Conservation (phyloP, 2,329 filamentous ascomycete species). For the Stylonectria norvegica region DNA sequence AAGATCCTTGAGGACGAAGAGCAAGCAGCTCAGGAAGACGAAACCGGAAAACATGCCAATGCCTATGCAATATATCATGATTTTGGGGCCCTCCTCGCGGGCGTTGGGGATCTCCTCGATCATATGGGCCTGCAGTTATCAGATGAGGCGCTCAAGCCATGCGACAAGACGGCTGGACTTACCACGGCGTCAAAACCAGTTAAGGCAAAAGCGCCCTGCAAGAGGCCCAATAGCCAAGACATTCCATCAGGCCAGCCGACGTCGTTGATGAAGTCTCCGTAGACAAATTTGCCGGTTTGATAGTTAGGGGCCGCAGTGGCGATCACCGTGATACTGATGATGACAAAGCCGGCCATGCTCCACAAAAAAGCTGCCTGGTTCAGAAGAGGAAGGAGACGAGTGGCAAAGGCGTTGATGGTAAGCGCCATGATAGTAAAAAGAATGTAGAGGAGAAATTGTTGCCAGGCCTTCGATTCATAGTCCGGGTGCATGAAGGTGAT, state of each 20-base stretch:
- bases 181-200: constrained; percentile 48
- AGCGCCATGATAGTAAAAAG: constrained; percentile 60
- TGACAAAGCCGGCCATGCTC: constrained; percentile 64
- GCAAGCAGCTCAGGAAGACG: constrained; percentile 58
- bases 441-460: constrained; percentile 71
- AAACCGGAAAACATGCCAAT: constrained; percentile 61
- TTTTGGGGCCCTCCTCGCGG: constrained; percentile 57
- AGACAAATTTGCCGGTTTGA: constrained; percentile 62
- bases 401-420: constrained; percentile 62
- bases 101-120: constrained; percentile 58
- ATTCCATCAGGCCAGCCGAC: constrained; percentile 68
- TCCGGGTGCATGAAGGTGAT: constrained; percentile 58
- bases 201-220: constrained; percentile 50
- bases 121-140: constrained; percentile 51
- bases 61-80: constrained; percentile 62
- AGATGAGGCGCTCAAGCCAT: constrained; percentile 28
- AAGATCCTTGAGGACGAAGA: constrained; percentile 62
- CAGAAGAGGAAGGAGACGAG: constrained; percentile 55
- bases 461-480: constrained; percentile 60
- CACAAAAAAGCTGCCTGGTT: constrained; percentile 69
- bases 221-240: constrained; percentile 52
- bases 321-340: constrained; percentile 68
- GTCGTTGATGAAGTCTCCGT: constrained; percentile 63
- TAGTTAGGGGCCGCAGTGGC: constrained; percentile 64
- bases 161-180: too few species aligned